phyloP scores from a whole-genome alignment of 1,139 yeast species.

The Tardiomyces depauwii region DNA sequence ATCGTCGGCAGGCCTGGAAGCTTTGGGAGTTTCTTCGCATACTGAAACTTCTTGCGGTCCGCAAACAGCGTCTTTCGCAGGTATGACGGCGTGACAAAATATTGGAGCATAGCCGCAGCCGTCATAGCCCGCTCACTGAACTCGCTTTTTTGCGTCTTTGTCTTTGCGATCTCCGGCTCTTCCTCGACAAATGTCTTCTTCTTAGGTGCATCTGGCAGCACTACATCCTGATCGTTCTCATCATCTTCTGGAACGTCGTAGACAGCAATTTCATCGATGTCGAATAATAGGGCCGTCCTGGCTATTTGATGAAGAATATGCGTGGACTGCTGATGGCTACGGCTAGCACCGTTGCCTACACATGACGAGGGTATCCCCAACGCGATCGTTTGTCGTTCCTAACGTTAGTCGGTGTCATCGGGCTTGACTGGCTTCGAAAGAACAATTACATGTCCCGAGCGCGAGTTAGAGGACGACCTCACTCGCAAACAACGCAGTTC shows the following conservation, averaged over 20 bases:
- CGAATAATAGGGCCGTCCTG: slow-evolving; percentile 55
- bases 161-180: slow-evolving; percentile 10
- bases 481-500: too few species aligned
- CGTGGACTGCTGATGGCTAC: slow-evolving; percentile 53
- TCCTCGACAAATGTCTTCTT: slow-evolving; percentile 18
- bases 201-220: slow-evolving; percentile 9
- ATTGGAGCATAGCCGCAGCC: slow-evolving; percentile 66
- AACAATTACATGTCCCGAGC: too few species aligned
- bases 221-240: slow-evolving; percentile 21
- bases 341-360: slow-evolving; percentile 7
- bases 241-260: slow-evolving; percentile 37
- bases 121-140: slow-evolving; percentile 29
- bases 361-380: slow-evolving; percentile 13
- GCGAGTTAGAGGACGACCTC: too few species aligned
- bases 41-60: slow-evolving; percentile 39
- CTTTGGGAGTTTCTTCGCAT: slow-evolving; percentile 63
- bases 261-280: slow-evolving; percentile 63
- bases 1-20: slow-evolving; percentile 66
- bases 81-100: slow-evolving; percentile 79
- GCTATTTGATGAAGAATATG: slow-evolving; percentile 69
- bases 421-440: too few species aligned
- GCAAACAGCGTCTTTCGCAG: slow-evolving; percentile 54
- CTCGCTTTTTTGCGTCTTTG: slow-evolving; percentile 8
- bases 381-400: slow-evolving; percentile 8
- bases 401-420: background rate